Percentiles rank a stretch among this genome's conserved stretches.
These are phyloP conservation scores for Komagataea norvegica DNA, from an alignment of 1,139 yeast genomes.

Conservation along the genomic window DNA sequence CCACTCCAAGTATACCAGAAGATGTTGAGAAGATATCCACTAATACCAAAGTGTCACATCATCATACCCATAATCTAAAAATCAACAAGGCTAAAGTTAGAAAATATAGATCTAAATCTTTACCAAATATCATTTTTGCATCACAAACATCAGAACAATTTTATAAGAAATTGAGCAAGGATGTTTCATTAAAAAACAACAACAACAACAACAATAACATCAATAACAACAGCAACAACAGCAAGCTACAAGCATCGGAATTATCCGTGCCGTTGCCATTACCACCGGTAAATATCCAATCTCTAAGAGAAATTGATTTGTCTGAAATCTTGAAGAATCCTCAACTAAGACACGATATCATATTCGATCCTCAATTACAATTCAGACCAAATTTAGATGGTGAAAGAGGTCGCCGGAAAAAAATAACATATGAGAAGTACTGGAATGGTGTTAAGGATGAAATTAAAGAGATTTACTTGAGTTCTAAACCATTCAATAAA, in stretches of 20 bases:
- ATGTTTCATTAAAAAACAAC: slow-evolving; percentile 5
- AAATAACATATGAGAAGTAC: slow-evolving; percentile 68
- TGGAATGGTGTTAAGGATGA: slow-evolving; percentile 60
- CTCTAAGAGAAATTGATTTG: slow-evolving; percentile 79
- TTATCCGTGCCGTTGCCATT: slow-evolving; percentile 23
- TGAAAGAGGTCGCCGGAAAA: slow-evolving; percentile 79
- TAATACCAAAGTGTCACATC: not conserved
- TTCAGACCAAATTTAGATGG: slow-evolving; percentile 91
- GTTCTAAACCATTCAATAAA: slow-evolving; percentile 30
- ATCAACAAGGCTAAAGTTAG: slow-evolving; percentile 16
- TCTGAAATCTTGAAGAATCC: slow-evolving; percentile 90
- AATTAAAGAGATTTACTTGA: slow-evolving; percentile 24
- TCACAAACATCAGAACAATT: slow-evolving; percentile 4
- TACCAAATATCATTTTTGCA: slow-evolving; percentile 24
- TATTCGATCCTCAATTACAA: slow-evolving; percentile 89
- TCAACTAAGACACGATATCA: slow-evolving; percentile 85
- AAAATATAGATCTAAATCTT: slow-evolving; percentile 26
- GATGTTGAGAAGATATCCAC: not conserved
- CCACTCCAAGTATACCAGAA: slow-evolving; percentile 6
- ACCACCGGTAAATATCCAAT: slow-evolving; percentile 85
- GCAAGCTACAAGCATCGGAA: slow-evolving; percentile 1
- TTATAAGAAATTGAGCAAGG: not conserved
- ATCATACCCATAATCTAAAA: slow-evolving; percentile 2
- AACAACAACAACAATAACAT: too few species aligned
- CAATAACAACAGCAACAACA: too few species aligned